Base-by-base conservation (phyloP, 768 basidiomycete genomes). In the Lactarius pseudohatsudake region DNA sequence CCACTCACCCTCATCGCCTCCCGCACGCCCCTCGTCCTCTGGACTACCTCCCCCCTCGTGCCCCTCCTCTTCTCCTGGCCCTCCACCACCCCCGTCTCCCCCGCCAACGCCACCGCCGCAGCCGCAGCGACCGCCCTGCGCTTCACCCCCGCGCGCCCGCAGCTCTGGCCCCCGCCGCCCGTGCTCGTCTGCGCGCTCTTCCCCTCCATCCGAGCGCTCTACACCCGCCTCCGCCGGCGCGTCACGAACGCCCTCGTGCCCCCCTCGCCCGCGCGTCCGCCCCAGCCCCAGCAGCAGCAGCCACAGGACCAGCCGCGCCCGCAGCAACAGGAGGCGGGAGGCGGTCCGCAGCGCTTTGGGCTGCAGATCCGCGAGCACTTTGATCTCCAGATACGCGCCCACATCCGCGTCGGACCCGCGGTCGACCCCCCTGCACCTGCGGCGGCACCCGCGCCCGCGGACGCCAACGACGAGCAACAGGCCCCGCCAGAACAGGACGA, bases 1-100 rank as follows among this genome's bases (percentile, higher is more conserved):
- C 90, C 91, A 0, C 74, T 91, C 54, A 81, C 83, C 32, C 85
- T 93, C 68, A 80, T 92, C 72, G 76, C 85, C 36, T 84, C 88
- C 38, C 86, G 88, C 61, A 66, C 73, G 2, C 54, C 71, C 36
- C 64, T 74, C 66, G 70, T 74, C 69, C 40, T 62, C 30, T 66
- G 53, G 53, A 69, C 72, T 53, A 62, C 67, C 8, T 68, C 75
- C 45, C 76, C 79, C 0, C 56, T 77, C 53, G 57, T 75, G 4
- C 75, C 77, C 0, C 71, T 80, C 61, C 72, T 77, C 62, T 70
- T 76, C 53, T 67, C 74, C 0, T 78, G 75, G 76, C 69, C 77
- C 9, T 64, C 72, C 38, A 66, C 72, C 4, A 60, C 62, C 18
- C 75, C 79, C 5, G 15, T 15, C 38, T 40, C 38, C 38, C 3